These are phyloP conservation scores for Barbarea vulgaris DNA, from an alignment of 345 rosid genomes.

Conservation along the genomic window DNA sequence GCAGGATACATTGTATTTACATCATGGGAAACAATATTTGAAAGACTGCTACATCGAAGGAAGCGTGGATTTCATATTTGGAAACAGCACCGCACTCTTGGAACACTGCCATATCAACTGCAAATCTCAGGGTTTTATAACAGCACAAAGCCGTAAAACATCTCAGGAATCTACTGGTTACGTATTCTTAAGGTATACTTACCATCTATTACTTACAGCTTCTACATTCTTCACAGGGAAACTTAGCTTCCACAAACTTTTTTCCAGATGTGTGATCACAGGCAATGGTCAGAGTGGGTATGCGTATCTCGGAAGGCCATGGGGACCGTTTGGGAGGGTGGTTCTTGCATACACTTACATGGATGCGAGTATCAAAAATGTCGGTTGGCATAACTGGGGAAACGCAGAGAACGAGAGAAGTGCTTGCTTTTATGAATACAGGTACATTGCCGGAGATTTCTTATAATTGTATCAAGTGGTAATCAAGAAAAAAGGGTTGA, in stretches of 20 bases:
- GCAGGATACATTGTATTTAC: constrained; percentile 95
- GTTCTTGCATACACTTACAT: constrained; percentile 78
- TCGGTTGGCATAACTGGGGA: constrained; percentile 95
- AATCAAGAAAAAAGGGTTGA: background rate
- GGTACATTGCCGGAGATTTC: constrained; percentile 45
- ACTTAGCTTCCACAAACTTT: background rate
- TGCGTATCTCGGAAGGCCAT: constrained; percentile 80
- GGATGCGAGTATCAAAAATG: constrained; percentile 71
- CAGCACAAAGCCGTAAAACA: constrained; percentile 96
- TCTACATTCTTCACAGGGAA: background rate
- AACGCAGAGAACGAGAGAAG: constrained; percentile 89
- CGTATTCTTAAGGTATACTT: constrained; percentile 72
- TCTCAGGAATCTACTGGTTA: constrained; percentile 93
- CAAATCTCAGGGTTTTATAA: constrained; percentile 81
- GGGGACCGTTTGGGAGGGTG: constrained; percentile 98
- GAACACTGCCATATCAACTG: constrained; percentile 98
- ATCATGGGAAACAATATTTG: constrained; percentile 85
- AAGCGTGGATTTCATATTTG: constrained; percentile 92
- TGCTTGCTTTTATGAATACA: constrained; percentile 94
- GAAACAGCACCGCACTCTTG: constrained; percentile 88
- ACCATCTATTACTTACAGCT: background rate
- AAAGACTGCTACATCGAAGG: constrained; percentile 94
- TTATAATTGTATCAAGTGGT: background rate
- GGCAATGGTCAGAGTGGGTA: constrained; percentile 76
- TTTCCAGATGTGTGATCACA: constrained; percentile 82